Percentiles rank a stretch among this genome's conserved stretches.
Evolutionary conservation across 208 protist species (phyloP).

Genomic region (Acanthamoeba sp.): DNA sequence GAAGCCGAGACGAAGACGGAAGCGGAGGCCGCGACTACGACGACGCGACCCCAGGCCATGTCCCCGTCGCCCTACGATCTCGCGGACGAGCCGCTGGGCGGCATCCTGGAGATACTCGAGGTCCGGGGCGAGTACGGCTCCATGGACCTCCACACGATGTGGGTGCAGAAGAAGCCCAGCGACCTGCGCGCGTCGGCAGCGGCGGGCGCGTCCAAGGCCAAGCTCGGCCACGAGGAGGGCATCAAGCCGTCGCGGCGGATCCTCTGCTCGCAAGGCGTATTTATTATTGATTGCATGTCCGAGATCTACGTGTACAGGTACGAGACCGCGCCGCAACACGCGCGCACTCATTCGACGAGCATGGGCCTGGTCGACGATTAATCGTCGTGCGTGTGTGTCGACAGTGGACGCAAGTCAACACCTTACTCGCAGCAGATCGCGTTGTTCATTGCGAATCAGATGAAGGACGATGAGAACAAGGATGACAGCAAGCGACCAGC

Average conservation of each 20-base stretch:
- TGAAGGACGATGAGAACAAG: conserved; percentile 28
- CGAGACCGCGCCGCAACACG: too few species aligned
- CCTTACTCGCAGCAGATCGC: conserved; percentile 18
- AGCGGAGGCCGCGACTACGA: neutral
- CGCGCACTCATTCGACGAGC: too few species aligned
- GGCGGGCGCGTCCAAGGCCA: neutral
- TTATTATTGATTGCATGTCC: conserved; percentile 41
- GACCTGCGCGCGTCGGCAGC: neutral
- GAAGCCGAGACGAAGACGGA: too few species aligned
- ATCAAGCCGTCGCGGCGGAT: neutral
- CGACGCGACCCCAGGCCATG: too few species aligned
- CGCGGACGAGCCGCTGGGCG: conserved; percentile 16
- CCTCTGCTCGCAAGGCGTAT: conserved; percentile 23
- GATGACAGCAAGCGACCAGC: neutral
- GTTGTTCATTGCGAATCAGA: conserved; percentile 5
- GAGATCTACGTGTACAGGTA: conserved; percentile 53
- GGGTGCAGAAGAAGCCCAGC: neutral
- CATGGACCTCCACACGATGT: conserved; percentile 50
- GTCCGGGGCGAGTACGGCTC: conserved; percentile 60
- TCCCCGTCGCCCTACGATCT: too few species aligned
- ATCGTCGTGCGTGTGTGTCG: too few species aligned
- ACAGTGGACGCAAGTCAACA: neutral
- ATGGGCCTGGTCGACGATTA: too few species aligned
- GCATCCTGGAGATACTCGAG: neutral
- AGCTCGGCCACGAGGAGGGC: neutral